phyloP scores from a whole-genome alignment of 1,139 yeast species.

The Suhomyces kunorum region DNA sequence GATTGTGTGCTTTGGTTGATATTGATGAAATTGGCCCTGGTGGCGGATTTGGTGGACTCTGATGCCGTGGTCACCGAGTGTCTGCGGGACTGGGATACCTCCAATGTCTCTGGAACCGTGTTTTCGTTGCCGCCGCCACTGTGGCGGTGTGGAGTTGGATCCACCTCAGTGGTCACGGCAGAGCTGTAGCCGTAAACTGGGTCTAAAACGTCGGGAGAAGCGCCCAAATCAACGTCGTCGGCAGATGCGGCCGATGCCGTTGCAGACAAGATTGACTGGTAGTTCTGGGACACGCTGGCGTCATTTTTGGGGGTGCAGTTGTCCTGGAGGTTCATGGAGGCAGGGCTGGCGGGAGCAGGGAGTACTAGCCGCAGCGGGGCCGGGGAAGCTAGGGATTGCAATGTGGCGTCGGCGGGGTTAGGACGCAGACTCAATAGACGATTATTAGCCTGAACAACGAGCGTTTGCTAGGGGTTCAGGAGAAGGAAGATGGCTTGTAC shows the following conservation, averaged over 20 bases:
- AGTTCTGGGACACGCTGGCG: slow-evolving; percentile 11
- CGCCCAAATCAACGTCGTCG: not conserved
- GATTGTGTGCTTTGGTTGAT: not conserved
- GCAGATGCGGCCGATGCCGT: slow-evolving; percentile 7
- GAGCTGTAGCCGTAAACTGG: not conserved
- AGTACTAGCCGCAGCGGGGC: not conserved
- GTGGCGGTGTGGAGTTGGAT: slow-evolving; percentile 1
- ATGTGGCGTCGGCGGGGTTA: not conserved
- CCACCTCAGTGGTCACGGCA: not conserved
- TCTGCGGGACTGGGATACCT: not conserved
- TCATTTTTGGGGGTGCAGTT: slow-evolving; percentile 16
- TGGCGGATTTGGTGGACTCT: slow-evolving; percentile 3
- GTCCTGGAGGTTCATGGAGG: slow-evolving; percentile 18
- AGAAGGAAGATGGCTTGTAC: not conserved
- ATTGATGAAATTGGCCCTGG: not conserved
- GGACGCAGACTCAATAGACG: slow-evolving; percentile 4
- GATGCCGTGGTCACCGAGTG: slow-evolving; percentile 11
- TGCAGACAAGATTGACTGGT: slow-evolving; percentile 12
- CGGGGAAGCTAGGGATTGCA: slow-evolving; percentile 2
- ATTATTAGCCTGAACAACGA: slow-evolving; percentile 7
- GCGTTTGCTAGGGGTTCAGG: slow-evolving; percentile 1
- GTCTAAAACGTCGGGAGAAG: not conserved
- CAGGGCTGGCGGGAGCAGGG: slow-evolving; percentile 4
- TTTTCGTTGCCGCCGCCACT: not conserved
- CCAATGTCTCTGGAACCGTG: too few species aligned